Evolutionary conservation across 345 rosid species (phyloP).

Genomic region (Brassica incana): DNA sequence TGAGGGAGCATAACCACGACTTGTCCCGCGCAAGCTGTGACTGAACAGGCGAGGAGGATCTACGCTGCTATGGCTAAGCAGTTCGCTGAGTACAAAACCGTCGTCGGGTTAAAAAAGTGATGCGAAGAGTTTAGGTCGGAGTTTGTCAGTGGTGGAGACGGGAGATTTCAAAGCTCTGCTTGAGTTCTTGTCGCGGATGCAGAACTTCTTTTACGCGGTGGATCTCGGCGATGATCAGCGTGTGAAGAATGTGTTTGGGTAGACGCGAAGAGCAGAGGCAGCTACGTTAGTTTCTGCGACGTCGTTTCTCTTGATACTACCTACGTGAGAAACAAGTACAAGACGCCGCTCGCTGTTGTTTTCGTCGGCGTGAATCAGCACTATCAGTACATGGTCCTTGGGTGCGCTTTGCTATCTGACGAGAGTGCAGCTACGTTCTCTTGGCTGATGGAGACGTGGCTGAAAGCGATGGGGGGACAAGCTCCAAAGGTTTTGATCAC

Average conservation of each 20-base stretch:
- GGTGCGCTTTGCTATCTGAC: slow-evolving; percentile 62
- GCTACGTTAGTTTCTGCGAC: slow-evolving; percentile 57
- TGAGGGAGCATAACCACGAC: slow-evolving; percentile 76
- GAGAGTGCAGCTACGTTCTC: slow-evolving; percentile 53
- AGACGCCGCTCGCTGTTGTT: slow-evolving; percentile 60
- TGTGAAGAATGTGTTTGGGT: slow-evolving; percentile 63
- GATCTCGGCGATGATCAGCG: slow-evolving; percentile 64
- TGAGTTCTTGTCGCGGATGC: slow-evolving; percentile 53
- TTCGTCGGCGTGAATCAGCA: slow-evolving; percentile 73
- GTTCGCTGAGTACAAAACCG: slow-evolving; percentile 64
- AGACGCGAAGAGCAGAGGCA: slow-evolving; percentile 67
- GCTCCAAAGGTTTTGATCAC: slow-evolving; percentile 61
- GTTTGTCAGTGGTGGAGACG: slow-evolving; percentile 47
- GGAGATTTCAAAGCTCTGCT: slow-evolving; percentile 56
- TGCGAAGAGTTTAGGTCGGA: slow-evolving; percentile 43
- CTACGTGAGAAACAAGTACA: slow-evolving; percentile 63
- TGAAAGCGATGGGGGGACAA: slow-evolving; percentile 65
- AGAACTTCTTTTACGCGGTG: slow-evolving; percentile 65
- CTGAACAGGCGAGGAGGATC: slow-evolving; percentile 69
- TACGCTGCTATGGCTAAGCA: slow-evolving; percentile 75
- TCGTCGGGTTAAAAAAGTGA: slow-evolving; percentile 49
- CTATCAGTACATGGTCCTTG: slow-evolving; percentile 62
- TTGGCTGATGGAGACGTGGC: slow-evolving; percentile 73
- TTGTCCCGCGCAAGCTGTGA: slow-evolving; percentile 78
- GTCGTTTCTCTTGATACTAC: slow-evolving; percentile 61